Evolutionary conservation across 176 grass and related monocot genomes (phyloP), one percentile per base, ranked within the genome.

Genomic region (Bolboschoenus planiculmis): DNA sequence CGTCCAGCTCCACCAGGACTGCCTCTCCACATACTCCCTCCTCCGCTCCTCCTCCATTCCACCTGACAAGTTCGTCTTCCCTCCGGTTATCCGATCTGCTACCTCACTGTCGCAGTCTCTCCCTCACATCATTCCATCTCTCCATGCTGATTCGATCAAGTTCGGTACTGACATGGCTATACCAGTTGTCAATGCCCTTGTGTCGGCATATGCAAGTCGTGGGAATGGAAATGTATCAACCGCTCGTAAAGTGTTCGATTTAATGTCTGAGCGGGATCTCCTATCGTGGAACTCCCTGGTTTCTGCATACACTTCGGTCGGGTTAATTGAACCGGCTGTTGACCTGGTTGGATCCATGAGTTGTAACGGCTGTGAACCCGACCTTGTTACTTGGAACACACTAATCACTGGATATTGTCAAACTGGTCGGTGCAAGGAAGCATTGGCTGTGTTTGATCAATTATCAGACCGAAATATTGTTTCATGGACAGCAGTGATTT

Each of bases 71-170:
- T 81, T 97, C 82, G 33, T 70, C 53, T 85, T 88, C 84, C 84
- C 54, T 78, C 82, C 11, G 53, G 56, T 79, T 48, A 78, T 59
- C 31, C 88, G 84, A 83, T 90, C 90, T 83, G 92, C 79, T 34
- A 86, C 81, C 51, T 80, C 72, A 16, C 10, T 90, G 86, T 6
- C 91, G 86, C 61, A 47, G 15, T 46, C 20, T 91, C 87, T 90
- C 54, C 51, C 42, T 63, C 36, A 91, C 73, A 68, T 73, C 35
- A 86, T 78, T 9, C 84, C 78, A 20, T 82, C 83, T 8, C 84
- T 91, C 78, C 91, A 97, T 80, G 85, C 91, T 10, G 84, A 84
- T 3, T 86, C 85, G 31, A 56, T 89, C 72, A 97, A 97, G 78
- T 87, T 93, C 70, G 89, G 84, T 36, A 29, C 75, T 14, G 62